Base-by-base conservation (phyloP, 2,329 filamentous ascomycete species). In the Pseudopyrenochaeta lycopersici region DNA sequence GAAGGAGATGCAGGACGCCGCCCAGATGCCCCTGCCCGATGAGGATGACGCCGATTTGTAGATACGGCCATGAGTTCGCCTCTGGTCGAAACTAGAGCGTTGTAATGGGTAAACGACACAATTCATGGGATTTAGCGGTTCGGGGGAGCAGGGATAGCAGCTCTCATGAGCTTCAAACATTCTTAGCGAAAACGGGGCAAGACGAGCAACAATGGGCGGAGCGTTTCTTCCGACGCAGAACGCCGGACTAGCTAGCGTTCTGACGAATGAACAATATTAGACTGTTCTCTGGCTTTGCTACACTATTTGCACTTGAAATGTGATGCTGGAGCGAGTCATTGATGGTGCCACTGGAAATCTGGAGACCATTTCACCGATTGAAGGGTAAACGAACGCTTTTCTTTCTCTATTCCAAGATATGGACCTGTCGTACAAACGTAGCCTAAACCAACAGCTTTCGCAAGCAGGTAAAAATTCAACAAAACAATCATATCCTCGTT, bases 1-100 rank as follows among this genome's bases (percentile, higher is more conserved):
- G 79, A 83, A 89, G 80, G 95, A 99, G 85, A 96, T 99, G 91
- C 80, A 86, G 58, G 85, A 84, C 45, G 95, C 95, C 62, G 87
- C 90, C 61, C 70, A 84, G 62, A 87, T 90, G 87, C 92, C 95
- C 73, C 91, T 99, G 72, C 95, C 95, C 66, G 93, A 92, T 75
- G 95, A 98, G 86, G 91, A 96, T 66, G 94, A 97, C 70, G 88
- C 91, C 65, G 81, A 83, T 68, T 79, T 83, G 77, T 82, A 82
- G 72, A 78, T 73, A 71, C 38, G 57, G 58, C 62, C 58, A 64
- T 57, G 47, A 59, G 57, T 54, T 60, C 53, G 56, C 58, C 58
- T 62, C 64, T 61, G 52, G 50, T 55, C 62, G 44, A 52, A 58
- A 55, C 50, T 43, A 46, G 58, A 46, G 60, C 60, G 55, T 64